Evolutionary conservation across 148 eudicot genomes (phyloP), one percentile per base, ranked within the genome.

Genomic region (Amaranthus hypochondriacus): DNA sequence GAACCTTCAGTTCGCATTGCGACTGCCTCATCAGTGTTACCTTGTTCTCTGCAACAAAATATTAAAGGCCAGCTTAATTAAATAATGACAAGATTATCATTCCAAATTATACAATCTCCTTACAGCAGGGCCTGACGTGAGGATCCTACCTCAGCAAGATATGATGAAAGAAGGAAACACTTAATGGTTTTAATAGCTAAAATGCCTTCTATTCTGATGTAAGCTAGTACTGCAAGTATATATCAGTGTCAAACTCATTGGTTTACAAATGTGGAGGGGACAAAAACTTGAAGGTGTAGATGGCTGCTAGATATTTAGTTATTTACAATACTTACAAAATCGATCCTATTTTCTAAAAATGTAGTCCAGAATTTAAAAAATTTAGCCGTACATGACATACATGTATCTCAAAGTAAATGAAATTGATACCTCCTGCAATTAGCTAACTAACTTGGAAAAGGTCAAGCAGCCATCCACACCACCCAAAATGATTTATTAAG

Each of bases 21-120:
- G 15, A 9, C 51, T 43, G 9, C 75, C 64, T 80, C 86, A 63
- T 69, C 63, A 64, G 78, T 78, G 63, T 66, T 73, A 69, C 67
- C 55, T 73, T 87, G 84, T 71, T 86, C 86, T 74, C 98, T 94
- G 88, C 72, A 78, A 77, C 39, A 68, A 28, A 28, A 18, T n/a
- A 12, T 66, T 55, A 59, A 48, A 63, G 49, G 4, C 2, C 65
- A 64, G 59, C 50, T 44, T 10, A 74, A 9, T 11, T n/a, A 13
- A 43, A 54, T 5, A 50, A 54, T 42, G 18, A 28, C 47, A 9
- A 42, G 9, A 21, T 50, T 4, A 60, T 5, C 12, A 66, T 49
- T 48, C 68, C 68, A 48, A 6, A 4, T 9, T 47, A 65, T 28
- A 65, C 10, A 65, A 48, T 66, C 49, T 12, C 69, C 48, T 48